Evolutionary conservation across 352 stramenopile species (phyloP).

Genomic region (Phytophthora megakarya): DNA sequence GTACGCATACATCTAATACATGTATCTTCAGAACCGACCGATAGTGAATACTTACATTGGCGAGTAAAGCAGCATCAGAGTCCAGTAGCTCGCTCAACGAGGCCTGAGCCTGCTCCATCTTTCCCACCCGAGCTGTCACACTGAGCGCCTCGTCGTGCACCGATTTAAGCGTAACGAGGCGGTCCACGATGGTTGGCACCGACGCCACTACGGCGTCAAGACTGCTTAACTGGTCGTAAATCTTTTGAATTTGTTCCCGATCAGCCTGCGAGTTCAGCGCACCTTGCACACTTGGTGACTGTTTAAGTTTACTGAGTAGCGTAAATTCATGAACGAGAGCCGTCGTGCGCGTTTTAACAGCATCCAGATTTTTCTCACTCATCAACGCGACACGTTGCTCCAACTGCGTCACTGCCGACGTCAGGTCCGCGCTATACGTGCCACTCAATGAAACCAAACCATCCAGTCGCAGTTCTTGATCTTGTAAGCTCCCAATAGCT

Average conservation of each 20-base stretch:
- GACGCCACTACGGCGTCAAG: conserved; percentile 63
- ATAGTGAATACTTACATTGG: conserved; percentile 57
- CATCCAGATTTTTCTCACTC: conserved; percentile 78
- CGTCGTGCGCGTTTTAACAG: conserved; percentile 76
- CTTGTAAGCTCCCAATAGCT: conserved; percentile 57
- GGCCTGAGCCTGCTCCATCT: conserved; percentile 67
- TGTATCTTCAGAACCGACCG: neutral
- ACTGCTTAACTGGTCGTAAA: conserved; percentile 69
- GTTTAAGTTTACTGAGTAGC: conserved; percentile 79
- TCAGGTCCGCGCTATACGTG: conserved; percentile 39
- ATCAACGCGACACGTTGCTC: conserved; percentile 74
- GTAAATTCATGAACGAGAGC: conserved; percentile 81
- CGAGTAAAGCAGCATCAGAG: conserved; percentile 63
- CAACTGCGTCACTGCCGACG: conserved; percentile 55
- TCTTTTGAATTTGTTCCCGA: conserved; percentile 68
- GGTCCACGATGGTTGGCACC: conserved; percentile 73
- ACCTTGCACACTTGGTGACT: conserved; percentile 63
- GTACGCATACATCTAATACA: conserved; percentile 6
- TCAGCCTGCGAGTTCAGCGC: conserved; percentile 64
- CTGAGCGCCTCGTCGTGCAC: conserved; percentile 72
- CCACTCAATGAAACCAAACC: conserved; percentile 34
- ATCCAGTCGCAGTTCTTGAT: conserved; percentile 56
- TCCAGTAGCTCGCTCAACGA: conserved; percentile 62
- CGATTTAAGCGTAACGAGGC: conserved; percentile 69
- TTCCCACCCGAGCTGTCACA: conserved; percentile 52